Percentiles rank a stretch among this genome's conserved stretches.
These are phyloP conservation scores for Pulicaria dysenterica DNA, from an alignment of 129 eudicot genomes.

Conservation along the genomic window DNA sequence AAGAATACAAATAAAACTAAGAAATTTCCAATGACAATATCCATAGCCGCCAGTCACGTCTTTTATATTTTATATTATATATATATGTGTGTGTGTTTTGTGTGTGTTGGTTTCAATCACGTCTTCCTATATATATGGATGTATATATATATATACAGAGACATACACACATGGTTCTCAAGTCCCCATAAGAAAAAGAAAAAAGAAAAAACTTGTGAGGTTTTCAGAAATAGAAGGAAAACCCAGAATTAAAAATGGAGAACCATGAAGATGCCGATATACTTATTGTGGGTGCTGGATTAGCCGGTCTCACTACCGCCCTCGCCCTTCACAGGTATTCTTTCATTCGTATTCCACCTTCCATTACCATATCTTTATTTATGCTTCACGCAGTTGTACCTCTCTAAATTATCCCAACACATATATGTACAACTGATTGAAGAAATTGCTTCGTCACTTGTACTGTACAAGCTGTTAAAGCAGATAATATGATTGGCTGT, in stretches of 20 bases:
- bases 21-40: too few relatives aligned
- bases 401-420: too few relatives aligned
- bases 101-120: too few relatives aligned
- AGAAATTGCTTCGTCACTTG: neutral
- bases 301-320: slow-evolving; percentile 72
- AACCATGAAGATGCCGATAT: slow-evolving; percentile 52
- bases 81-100: too few relatives aligned
- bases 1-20: too few relatives aligned
- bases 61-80: too few relatives aligned
- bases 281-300: slow-evolving; percentile 71
- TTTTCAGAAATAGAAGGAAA: neutral
- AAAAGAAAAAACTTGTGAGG: neutral
- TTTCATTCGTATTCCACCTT: neutral
- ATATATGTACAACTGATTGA: too few relatives aligned
- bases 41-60: too few relatives aligned
- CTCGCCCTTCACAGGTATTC: slow-evolving; percentile 72
- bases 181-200: neutral
- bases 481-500: neutral
- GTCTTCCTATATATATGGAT: too few relatives aligned
- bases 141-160: neutral
- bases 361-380: too few relatives aligned
- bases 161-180: neutral
- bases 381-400: neutral
- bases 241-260: neutral
- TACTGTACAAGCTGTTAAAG: neutral